These are phyloP conservation scores for Penicillium thymicola DNA, from an alignment of 2,329 filamentous ascomycete species.

Conservation along the genomic window DNA sequence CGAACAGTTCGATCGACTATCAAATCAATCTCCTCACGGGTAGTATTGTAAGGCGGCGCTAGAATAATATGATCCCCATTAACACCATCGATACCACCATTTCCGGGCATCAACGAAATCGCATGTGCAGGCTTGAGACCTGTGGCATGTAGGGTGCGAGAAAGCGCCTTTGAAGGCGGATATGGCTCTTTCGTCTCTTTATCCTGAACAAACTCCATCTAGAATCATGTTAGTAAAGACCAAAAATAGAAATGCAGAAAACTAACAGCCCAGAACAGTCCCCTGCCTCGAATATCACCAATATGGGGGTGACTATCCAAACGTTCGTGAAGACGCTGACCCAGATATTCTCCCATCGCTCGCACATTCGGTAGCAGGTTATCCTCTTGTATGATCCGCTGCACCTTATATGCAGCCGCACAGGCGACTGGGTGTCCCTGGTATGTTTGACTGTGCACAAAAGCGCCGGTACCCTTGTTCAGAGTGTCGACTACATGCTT, in stretches of 20 bases:
- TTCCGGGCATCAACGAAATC: conserved; percentile 53
- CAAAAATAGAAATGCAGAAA: neutral
- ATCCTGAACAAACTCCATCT: conserved; percentile 56
- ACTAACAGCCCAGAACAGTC: conserved; percentile 55
- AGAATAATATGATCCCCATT: conserved; percentile 55
- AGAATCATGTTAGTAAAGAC: neutral
- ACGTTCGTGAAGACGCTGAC: conserved; percentile 40
- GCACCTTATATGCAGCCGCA: conserved; percentile 51
- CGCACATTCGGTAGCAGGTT: conserved; percentile 46
- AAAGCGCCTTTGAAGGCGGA: conserved; percentile 39
- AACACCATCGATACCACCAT: conserved; percentile 50
- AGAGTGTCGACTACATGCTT: conserved; percentile 48
- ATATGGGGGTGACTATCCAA: conserved; percentile 47
- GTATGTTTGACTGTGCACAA: conserved; percentile 58
- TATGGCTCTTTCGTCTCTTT: conserved; percentile 52
- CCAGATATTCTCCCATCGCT: conserved; percentile 30
- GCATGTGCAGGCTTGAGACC: conserved; percentile 41
- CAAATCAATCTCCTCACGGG: conserved; percentile 45
- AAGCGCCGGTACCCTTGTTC: conserved; percentile 42
- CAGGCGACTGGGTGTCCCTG: conserved; percentile 54
- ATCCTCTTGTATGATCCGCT: conserved; percentile 51
- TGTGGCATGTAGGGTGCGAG: conserved; percentile 46
- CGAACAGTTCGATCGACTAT: conserved; percentile 47
- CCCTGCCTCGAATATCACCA: conserved; percentile 54
- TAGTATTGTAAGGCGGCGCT: conserved; percentile 53